Conservation (phyloP, 179 eudicot species). For the Silene vulgaris region DNA sequence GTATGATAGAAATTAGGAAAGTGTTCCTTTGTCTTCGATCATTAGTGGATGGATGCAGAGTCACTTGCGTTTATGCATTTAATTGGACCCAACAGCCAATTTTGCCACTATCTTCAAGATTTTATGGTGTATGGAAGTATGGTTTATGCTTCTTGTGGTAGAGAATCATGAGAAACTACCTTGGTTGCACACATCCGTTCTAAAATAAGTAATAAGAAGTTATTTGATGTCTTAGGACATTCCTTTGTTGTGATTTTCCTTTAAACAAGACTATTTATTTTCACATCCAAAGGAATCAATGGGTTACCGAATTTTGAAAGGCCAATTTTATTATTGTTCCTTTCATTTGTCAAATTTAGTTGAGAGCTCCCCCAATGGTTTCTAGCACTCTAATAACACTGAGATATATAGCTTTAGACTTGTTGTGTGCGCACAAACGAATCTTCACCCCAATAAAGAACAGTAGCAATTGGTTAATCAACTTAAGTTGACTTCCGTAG, state of each 20-base stretch:
- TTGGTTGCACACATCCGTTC: not conserved
- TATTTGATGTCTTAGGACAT: not conserved
- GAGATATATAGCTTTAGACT: not conserved
- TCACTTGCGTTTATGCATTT: not conserved
- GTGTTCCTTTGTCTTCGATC: not conserved
- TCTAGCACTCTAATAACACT: not conserved
- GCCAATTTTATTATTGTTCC: not conserved
- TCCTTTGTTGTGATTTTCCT: not conserved
- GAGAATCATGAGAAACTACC: not conserved
- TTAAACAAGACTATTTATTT: not conserved
- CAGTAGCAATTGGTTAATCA: not conserved
- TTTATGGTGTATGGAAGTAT: not conserved
- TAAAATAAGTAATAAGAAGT: not conserved
- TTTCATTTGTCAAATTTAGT: conserved; percentile 2
- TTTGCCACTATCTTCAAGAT: not conserved
- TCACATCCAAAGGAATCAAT: not conserved
- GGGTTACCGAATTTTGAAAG: not conserved
- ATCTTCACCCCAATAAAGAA: not conserved
- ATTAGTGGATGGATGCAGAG: not conserved
- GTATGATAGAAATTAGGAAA: not conserved
- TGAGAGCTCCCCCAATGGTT: not conserved
- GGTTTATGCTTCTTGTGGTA: not conserved
- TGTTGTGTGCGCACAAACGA: not conserved
- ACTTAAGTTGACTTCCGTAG: not conserved
- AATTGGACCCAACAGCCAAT: not conserved